A percentile compares a stretch with the other conserved stretches of the same genome.
phyloP scores from a whole-genome alignment of 176 grass and related monocot genomes.

The Themeda triandra region DNA sequence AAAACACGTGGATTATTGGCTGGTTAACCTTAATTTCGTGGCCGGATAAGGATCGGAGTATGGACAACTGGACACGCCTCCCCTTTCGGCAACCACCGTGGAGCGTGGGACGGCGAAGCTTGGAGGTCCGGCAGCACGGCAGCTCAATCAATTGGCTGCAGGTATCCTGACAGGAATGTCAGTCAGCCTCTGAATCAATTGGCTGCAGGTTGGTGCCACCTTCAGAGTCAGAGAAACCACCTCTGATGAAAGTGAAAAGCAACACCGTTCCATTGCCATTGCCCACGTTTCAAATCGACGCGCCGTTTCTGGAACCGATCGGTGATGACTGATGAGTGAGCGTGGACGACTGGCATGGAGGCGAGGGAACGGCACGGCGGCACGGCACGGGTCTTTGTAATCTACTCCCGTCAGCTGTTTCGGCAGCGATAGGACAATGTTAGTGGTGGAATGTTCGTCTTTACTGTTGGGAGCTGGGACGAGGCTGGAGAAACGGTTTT shows the following conservation, averaged over 20 bases:
- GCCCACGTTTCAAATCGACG: too few relatives aligned
- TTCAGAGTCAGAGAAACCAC: neutral
- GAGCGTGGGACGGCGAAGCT: neutral
- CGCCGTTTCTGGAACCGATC: neutral
- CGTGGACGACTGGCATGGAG: neutral
- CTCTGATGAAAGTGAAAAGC: neutral
- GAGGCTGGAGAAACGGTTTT: neutral
- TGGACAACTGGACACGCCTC: neutral
- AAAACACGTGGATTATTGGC: neutral
- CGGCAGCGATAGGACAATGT: neutral
- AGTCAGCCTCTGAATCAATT: neutral
- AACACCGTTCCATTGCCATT: neutral
- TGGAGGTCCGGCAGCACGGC: neutral
- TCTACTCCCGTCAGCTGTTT: neutral
- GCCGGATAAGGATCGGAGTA: neutral
- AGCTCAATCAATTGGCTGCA: constrained; percentile 18
- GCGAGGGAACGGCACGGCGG: neutral
- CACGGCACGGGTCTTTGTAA: neutral
- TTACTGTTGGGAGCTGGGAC: neutral
- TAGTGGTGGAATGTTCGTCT: neutral
- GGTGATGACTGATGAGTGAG: neutral
- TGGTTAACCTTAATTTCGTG: neutral
- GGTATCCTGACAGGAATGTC: neutral
- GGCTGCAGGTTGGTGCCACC: too few relatives aligned
- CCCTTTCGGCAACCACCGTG: neutral